phyloP scores from a whole-genome alignment of 345 rosid species.

The Fremontodendron californicum region DNA sequence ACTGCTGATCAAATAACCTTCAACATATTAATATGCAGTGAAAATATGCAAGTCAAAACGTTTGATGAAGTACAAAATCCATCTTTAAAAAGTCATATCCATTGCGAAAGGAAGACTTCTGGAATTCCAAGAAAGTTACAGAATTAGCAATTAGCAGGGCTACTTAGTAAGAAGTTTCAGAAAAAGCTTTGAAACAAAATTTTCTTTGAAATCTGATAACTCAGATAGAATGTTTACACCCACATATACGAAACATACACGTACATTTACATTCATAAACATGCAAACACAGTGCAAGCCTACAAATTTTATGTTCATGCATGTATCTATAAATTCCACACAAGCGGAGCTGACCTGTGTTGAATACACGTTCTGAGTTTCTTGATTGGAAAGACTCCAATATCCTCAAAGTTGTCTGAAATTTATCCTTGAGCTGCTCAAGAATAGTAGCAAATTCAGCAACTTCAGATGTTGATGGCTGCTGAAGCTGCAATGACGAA shows the following conservation, averaged over 20 bases:
- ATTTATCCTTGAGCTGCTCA: constrained; percentile 33
- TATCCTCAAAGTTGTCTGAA: constrained; percentile 38
- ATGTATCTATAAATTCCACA: not conserved
- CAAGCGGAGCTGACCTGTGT: constrained; percentile 50
- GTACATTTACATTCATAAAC: not conserved
- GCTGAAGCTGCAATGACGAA: constrained; percentile 53
- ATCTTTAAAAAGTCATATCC: not conserved
- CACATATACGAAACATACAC: not conserved
- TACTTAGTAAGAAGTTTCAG: not conserved
- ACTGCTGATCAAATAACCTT: not conserved
- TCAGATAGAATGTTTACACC: not conserved
- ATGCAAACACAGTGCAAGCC: not conserved
- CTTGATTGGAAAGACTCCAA: constrained; percentile 66
- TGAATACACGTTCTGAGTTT: constrained; percentile 82
- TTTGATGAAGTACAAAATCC: not conserved
- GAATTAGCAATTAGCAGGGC: not conserved
- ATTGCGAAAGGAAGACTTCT: not conserved
- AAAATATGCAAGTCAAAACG: not conserved
- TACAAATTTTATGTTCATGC: not conserved
- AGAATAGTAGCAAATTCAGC: constrained; percentile 39
- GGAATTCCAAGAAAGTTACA: not conserved
- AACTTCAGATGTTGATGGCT: constrained; percentile 50
- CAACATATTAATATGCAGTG: not conserved
- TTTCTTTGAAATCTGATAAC: not conserved
- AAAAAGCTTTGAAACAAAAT: not conserved